phyloP scores from a whole-genome alignment of 441 rosid species.

The Mallotus repandus region DNA sequence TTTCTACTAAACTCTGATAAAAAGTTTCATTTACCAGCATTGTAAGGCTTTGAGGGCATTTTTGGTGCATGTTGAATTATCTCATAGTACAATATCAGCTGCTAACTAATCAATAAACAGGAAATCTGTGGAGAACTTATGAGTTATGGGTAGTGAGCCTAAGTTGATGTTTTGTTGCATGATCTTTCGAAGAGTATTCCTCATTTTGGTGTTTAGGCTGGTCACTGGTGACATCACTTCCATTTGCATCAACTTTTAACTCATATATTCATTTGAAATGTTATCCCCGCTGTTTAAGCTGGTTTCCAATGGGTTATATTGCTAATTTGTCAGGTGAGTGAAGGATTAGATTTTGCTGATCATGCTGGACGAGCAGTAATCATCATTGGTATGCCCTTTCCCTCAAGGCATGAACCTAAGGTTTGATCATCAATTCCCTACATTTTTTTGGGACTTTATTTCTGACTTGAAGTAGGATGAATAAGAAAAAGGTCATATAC shows the following conservation, averaged over 20 bases:
- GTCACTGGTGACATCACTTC: background rate
- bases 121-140: background rate
- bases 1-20: background rate
- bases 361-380: slow-evolving; percentile 96
- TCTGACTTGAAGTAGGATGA: background rate
- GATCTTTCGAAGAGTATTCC: slow-evolving; percentile 9
- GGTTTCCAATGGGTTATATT: slow-evolving; percentile 24
- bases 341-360: slow-evolving; percentile 98
- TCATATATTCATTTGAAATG: background rate
- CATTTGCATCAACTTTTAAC: background rate
- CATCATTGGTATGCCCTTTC: slow-evolving; percentile 90
- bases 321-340: slow-evolving; percentile 74
- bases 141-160: background rate
- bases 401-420: slow-evolving; percentile 83
- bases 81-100: background rate
- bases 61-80: slow-evolving; percentile 4
- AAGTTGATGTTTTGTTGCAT: slow-evolving; percentile 13
- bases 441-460: background rate
- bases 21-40: background rate
- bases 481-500: background rate
- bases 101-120: background rate
- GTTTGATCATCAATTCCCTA: slow-evolving; percentile 35
- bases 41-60: background rate
- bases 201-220: background rate
- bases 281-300: slow-evolving; percentile 8